Percentiles rank a stretch among this genome's conserved stretches.
phyloP scores from a whole-genome alignment of 768 basidiomycete genomes.

The Lentinus brumalis region DNA sequence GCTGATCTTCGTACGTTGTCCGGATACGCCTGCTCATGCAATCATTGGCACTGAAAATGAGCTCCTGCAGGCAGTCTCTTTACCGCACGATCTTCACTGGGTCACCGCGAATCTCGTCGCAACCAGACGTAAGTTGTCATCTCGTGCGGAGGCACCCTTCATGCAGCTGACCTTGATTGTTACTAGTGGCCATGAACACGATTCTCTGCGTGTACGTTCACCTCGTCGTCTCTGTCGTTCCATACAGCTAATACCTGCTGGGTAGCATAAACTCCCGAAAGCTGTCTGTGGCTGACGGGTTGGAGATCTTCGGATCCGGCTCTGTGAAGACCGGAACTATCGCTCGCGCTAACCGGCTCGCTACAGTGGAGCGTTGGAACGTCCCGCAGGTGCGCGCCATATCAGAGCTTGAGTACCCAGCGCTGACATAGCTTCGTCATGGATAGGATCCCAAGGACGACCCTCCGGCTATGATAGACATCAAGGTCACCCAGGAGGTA shows the following conservation, averaged over 20 bases:
- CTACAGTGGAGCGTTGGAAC: constrained; percentile 3
- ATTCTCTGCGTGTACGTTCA: neutral
- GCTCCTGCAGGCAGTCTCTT: no score
- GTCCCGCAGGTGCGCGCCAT: neutral
- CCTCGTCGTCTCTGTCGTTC: no score
- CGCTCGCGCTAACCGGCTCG: constrained; percentile 4
- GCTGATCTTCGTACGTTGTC: no score
- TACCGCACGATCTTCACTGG: no score
- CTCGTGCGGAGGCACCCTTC: no score
- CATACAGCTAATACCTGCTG: no score
- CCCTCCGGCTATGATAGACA: neutral
- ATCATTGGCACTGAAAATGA: no score
- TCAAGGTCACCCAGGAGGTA: neutral
- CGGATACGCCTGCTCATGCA: no score
- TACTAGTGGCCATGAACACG: neutral
- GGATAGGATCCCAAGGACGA: neutral
- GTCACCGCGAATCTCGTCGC: no score
- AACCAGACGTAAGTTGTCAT: no score
- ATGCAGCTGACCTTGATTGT: no score
- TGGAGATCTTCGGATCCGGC: neutral
- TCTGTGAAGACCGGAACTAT: neutral
- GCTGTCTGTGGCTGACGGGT: neutral
- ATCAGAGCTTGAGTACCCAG: neutral
- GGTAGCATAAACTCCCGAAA: neutral
- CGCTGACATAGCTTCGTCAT: neutral